Conservation (phyloP, 2,329 filamentous ascomycete genomes). For the Microcera coccophila region DNA sequence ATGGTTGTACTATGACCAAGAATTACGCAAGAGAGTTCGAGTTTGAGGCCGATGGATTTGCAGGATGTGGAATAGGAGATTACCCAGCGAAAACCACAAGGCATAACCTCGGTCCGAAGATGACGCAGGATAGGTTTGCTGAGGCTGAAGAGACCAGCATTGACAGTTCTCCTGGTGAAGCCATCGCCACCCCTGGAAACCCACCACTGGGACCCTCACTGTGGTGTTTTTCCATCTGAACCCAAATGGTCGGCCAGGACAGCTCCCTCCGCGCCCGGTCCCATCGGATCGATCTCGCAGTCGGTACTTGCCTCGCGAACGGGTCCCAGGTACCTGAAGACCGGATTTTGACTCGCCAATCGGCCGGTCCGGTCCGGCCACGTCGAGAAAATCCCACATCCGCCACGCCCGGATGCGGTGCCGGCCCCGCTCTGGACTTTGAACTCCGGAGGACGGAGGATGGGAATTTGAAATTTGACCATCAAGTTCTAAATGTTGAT, state of each 20-base stretch:
- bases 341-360: neutral
- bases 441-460: neutral
- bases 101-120: neutral
- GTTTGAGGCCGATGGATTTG: neutral
- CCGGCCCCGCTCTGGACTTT: constrained; percentile 18
- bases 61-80: neutral
- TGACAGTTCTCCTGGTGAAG: constrained; percentile 9
- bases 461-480: too few relatives aligned
- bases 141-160: too few relatives aligned
- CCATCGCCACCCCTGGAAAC: constrained; percentile 12
- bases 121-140: too few relatives aligned
- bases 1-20: too few relatives aligned
- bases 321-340: neutral
- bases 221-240: constrained; percentile 17
- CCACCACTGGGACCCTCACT: constrained; percentile 8
- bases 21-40: too few relatives aligned
- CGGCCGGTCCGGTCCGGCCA: constrained; percentile 10
- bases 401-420: constrained; percentile 21
- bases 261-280: neutral
- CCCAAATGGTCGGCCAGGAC: neutral
- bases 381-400: constrained; percentile 8
- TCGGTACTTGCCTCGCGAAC: neutral
- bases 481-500: neutral
- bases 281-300: constrained; percentile 1
- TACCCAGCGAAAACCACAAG: too few relatives aligned